Evolutionary conservation across 2,329 filamentous ascomycete genomes (phyloP), one percentile per base, ranked within the genome.

Genomic region (Beauveria varroae): DNA sequence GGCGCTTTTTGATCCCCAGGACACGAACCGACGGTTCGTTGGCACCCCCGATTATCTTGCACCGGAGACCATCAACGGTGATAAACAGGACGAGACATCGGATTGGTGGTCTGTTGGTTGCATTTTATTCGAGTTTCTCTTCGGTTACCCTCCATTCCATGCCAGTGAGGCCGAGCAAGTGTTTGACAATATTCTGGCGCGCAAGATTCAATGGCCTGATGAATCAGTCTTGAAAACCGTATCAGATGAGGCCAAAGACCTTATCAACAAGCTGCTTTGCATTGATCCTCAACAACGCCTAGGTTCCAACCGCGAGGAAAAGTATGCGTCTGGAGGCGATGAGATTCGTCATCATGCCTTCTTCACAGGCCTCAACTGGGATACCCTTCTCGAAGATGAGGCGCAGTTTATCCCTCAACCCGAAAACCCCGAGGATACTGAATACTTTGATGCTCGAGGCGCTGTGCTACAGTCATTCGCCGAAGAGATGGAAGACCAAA

Each of bases 91-190:
- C 70, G 93, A 98, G 73, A 95, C 93, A 67, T 98, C 95, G 71
- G 95, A 99, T 85, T 99, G 95, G 95, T 99, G 95, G 95, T 98
- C 95, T 24, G 82, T 99, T n/a, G 95, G 95, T 1, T 99, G 96
- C 73, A 98, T 99, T 67, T 79, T 98, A 74, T 99, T 97, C 69
- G 95, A 99, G 70, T 97, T 96, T 66, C 78, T 99, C 2, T 98
- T 91, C 70, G 95, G 95, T 1, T 88, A 91, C 62, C 95, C 95
- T 1, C 95, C 95, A 0, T 99, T 99, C 74, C 92, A 98, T 72
- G 95, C 91, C 1, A 80, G 82, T 22, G 92, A 93, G 53, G 91
- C 95, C 0, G 95, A 99, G 68, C 83, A 95, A 67, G 95, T 99
- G 1, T 99, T 99, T 70, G 91, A 97, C 68, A 99, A 99, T 68